Conservation (phyloP, 2,329 filamentous ascomycete genomes). For the Fusarium lyarnte region DNA sequence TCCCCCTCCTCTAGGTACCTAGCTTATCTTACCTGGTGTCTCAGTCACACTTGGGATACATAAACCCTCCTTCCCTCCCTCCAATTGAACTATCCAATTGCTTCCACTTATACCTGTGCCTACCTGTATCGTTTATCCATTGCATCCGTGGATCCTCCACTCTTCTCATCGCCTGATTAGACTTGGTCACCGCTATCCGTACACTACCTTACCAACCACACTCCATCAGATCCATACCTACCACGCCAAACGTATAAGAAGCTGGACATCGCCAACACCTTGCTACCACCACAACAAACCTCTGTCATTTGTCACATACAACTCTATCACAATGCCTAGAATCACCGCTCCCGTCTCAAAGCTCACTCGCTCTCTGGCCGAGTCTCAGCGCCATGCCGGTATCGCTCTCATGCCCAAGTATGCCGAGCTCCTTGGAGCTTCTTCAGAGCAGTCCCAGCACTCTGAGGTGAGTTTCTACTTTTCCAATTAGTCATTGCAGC, state of each 20-base stretch:
- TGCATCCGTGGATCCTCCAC: background rate
- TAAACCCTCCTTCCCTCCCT: slow-evolving; percentile 26
- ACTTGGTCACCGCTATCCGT: slow-evolving; percentile 24
- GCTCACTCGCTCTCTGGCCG: slow-evolving; percentile 57
- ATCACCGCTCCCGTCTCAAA: slow-evolving; percentile 61
- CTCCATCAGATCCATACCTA: slow-evolving; percentile 3
- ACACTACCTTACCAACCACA: background rate
- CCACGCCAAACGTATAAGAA: slow-evolving; percentile 30
- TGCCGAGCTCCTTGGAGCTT: slow-evolving; percentile 55
- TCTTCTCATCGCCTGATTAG: slow-evolving; percentile 27
- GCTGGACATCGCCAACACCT: slow-evolving; percentile 5
- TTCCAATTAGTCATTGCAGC: background rate
- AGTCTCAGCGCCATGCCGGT: slow-evolving; percentile 53
- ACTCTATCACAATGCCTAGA: slow-evolving; percentile 55
- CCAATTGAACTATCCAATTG: slow-evolving; percentile 8
- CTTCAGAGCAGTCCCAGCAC: slow-evolving; percentile 44
- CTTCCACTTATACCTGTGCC: slow-evolving; percentile 17
- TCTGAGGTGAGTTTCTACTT: slow-evolving; percentile 51
- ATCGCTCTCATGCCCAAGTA: slow-evolving; percentile 58
- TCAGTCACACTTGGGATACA: slow-evolving; percentile 15
- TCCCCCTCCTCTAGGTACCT: slow-evolving; percentile 7
- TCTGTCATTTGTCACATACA: background rate
- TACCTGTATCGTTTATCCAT: background rate
- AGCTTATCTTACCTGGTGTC: slow-evolving; percentile 16
- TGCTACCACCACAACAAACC: background rate